Base-by-base conservation (phyloP, 2,329 filamentous ascomycete genomes). In the Aspergillus japonicus region DNA sequence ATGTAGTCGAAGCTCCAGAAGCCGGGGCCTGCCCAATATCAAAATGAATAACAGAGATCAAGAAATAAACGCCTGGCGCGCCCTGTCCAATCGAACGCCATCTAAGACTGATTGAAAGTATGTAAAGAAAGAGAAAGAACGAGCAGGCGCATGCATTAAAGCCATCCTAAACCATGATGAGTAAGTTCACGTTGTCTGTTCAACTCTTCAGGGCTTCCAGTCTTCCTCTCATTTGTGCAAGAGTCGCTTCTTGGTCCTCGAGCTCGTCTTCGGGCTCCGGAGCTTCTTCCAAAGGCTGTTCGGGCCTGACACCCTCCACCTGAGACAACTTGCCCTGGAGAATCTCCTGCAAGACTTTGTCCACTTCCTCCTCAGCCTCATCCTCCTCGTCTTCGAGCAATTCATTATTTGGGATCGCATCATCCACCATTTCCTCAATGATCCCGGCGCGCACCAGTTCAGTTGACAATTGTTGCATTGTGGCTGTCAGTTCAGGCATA, bases 381-480 rank as follows among this genome's bases (percentile, higher is more conserved):
- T 87, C 91, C 60, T 90, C 87, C 59, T 91, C 85, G 56, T 86
- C 81, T 67, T 89, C 87, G 54, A 91, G 80, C 54, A 88, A 78
- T 59, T 92, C 88, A 65, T 88, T 85, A 62, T 85, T 81, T n/a
- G 92, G 91, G 65, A 98, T 80, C 48, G 84, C 87, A 73, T 98
- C 94, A 51, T 89, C 90, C 4, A 96, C 87, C 90, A 98, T 97
- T 80, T 99, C 95, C 81, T 98, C 94, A 62, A 98, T 96, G 66
- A 99, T 94, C 16, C 94, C 95, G 2, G 95, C 94, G 80, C 92
- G 96, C 76, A 96, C 90, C 66, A 98, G 79, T 82, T 98, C 95
- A 59, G 89, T 83, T 69, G 88, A 89, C 53, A 98, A 81, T 75
- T 96, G 91, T 64, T 87, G 83, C 94, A 98, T 98, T 8, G 93